Conservation (phyloP, 2,329 filamentous ascomycete species). For the Zymoseptoria ardabiliae region DNA sequence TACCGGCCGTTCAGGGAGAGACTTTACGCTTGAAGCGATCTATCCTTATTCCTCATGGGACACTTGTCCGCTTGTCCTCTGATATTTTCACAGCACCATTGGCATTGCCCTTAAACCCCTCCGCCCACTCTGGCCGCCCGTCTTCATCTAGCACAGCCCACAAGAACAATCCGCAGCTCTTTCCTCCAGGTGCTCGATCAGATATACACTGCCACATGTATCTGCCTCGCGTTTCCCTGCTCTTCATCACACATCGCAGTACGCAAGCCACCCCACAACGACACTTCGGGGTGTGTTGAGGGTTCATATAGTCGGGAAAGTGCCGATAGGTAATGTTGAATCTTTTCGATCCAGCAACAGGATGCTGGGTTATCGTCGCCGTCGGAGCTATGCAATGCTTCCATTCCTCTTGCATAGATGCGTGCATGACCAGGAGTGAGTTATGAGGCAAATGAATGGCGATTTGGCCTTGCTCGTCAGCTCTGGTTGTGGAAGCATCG, state of each 20-base stretch:
- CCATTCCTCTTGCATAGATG: constrained; percentile 96
- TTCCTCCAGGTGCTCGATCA: constrained; percentile 59
- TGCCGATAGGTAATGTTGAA: constrained; percentile 94
- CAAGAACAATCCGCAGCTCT: constrained; percentile 66
- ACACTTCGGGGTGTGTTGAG: constrained; percentile 69
- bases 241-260: constrained; percentile 72
- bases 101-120: constrained; percentile 26
- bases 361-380: constrained; percentile 73
- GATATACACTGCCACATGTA: constrained; percentile 96
- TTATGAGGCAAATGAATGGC: constrained; percentile 92
- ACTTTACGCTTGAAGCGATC: no score
- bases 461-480: constrained; percentile 74
- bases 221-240: constrained; percentile 64
- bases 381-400: constrained; percentile 80
- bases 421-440: constrained; percentile 89
- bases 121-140: constrained; percentile 63
- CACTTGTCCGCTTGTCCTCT: background rate
- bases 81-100: constrained; percentile 17
- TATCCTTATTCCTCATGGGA: no score
- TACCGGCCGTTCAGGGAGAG: no score
- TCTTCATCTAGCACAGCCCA: constrained; percentile 86
- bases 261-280: constrained; percentile 61
- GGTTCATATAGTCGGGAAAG: constrained; percentile 72
- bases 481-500: constrained; percentile 28
- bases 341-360: constrained; percentile 67